Evolutionary conservation across 345 rosid genomes (phyloP).

Genomic region (Salix udensis): DNA sequence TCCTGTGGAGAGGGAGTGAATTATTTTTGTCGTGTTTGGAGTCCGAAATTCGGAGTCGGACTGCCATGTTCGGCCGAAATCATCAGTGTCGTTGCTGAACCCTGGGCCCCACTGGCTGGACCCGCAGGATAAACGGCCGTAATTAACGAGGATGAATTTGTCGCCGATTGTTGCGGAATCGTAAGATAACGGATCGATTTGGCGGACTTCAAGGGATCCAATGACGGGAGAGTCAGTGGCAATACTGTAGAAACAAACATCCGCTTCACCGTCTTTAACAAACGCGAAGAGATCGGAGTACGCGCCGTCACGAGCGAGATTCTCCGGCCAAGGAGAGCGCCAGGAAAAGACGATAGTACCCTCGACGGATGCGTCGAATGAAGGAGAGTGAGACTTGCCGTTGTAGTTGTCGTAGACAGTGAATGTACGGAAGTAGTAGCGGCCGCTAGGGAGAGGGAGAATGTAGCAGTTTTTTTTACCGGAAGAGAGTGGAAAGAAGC

Average conservation of each 20-base stretch:
- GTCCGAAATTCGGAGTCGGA: constrained; percentile 51
- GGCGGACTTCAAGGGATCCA: constrained; percentile 69
- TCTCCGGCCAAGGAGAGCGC: constrained; percentile 80
- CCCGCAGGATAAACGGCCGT: constrained; percentile 77
- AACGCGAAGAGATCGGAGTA: constrained; percentile 89
- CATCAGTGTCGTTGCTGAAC: constrained; percentile 71
- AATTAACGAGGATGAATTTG: constrained; percentile 59
- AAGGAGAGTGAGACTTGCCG: constrained; percentile 79
- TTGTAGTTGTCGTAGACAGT: constrained; percentile 96
- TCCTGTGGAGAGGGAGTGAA: constrained; percentile 39
- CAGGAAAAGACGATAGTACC: constrained; percentile 88
- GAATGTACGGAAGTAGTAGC: constrained; percentile 86
- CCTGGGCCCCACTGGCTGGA: constrained; percentile 89
- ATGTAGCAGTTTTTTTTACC: constrained; percentile 96
- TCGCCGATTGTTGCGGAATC: constrained; percentile 45
- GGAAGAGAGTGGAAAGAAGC: constrained; percentile 83
- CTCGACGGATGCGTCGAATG: constrained; percentile 85
- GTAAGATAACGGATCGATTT: constrained; percentile 71
- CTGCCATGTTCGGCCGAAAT: constrained; percentile 89
- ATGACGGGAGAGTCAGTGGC: constrained; percentile 95
- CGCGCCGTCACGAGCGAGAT: constrained; percentile 67
- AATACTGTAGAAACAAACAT: constrained; percentile 82
- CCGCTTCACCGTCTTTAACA: constrained; percentile 73
- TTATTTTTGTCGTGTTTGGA: constrained; percentile 16
- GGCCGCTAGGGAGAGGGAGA: constrained; percentile 70